These are phyloP conservation scores for Fusarium nurragi DNA, from an alignment of 2,329 filamentous ascomycete species.

Conservation along the genomic window DNA sequence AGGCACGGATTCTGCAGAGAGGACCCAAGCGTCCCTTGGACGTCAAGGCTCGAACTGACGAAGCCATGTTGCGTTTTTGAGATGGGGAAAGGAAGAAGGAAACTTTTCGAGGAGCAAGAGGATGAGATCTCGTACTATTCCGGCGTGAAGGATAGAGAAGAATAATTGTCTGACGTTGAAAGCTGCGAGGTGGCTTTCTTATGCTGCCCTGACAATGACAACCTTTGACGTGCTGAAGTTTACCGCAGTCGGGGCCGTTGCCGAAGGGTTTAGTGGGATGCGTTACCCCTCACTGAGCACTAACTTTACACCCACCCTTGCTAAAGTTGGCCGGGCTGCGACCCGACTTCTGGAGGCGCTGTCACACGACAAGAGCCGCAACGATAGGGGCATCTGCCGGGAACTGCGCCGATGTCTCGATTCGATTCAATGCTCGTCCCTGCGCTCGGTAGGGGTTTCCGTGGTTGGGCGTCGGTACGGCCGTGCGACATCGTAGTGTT, in stretches of 20 bases:
- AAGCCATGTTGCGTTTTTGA: conserved; percentile 28
- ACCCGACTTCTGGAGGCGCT: conserved; percentile 19
- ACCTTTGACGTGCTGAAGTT: not conserved
- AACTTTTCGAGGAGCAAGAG: not conserved
- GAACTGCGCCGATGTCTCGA: conserved; percentile 21
- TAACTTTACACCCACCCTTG: not conserved
- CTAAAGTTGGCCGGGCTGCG: conserved; percentile 5
- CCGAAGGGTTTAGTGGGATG: conserved; percentile 22
- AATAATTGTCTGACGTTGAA: not conserved
- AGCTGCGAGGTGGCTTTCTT: conserved; percentile 31
- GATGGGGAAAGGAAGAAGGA: not conserved
- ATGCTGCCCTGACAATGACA: conserved; percentile 18
- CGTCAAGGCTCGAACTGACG: conserved; percentile 29
- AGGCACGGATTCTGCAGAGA: conserved; percentile 24
- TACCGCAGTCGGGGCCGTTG: conserved; percentile 10
- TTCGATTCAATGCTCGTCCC: not conserved
- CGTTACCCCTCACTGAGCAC: conserved; percentile 20
- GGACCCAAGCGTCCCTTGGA: conserved; percentile 36
- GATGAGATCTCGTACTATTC: conserved; percentile 7
- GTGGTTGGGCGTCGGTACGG: conserved; percentile 3
- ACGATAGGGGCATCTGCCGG: conserved; percentile 16
- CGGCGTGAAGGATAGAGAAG: not conserved
- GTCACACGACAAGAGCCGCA: conserved; percentile 13
- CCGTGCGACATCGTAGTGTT: not conserved
- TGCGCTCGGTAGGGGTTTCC: conserved; percentile 12